Conservation (phyloP, 163 green algal species). For the Scenedesmus sp. region DNA sequence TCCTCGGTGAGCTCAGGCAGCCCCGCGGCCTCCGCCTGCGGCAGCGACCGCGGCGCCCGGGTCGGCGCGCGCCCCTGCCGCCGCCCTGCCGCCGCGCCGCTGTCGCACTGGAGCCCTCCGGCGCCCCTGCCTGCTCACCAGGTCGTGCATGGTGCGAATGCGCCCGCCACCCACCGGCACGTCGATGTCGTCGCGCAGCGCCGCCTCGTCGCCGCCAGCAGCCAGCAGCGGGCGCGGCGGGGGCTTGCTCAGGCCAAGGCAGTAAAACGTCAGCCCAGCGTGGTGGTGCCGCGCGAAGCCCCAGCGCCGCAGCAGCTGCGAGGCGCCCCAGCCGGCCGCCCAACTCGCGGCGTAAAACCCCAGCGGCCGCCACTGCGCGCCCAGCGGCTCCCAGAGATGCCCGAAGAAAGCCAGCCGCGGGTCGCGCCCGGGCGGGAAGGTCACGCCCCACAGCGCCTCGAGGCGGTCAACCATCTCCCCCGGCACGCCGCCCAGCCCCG, state of each 20-base stretch:
- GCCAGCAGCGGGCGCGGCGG: no score
- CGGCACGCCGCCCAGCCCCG: slow-evolving; percentile 16
- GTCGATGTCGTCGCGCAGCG: background rate
- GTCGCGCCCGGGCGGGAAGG: slow-evolving; percentile 33
- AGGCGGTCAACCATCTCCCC: slow-evolving; percentile 46
- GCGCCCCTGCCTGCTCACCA: no score
- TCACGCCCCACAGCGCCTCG: slow-evolving; percentile 27
- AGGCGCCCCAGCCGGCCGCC: background rate
- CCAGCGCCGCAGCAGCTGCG: slow-evolving; percentile 12
- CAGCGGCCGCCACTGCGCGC: slow-evolving; percentile 42
- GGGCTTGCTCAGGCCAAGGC: no score
- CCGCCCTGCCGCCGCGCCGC: no score
- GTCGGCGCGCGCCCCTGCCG: no score
- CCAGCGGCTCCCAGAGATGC: slow-evolving; percentile 47
- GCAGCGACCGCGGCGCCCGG: no score
- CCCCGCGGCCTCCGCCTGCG: no score
- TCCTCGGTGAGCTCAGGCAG: no score
- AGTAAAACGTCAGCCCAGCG: no score
- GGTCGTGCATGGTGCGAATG: slow-evolving; percentile 5
- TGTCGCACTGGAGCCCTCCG: no score
- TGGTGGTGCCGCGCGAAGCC: slow-evolving; percentile 37
- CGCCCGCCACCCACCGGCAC: slow-evolving; percentile 18
- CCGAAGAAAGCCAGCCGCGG: slow-evolving; percentile 33
- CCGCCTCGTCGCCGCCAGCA: no score
- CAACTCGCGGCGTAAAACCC: slow-evolving; percentile 43